Evolutionary conservation across 306 rosid species (phyloP).

Genomic region (Pyrus communis): DNA sequence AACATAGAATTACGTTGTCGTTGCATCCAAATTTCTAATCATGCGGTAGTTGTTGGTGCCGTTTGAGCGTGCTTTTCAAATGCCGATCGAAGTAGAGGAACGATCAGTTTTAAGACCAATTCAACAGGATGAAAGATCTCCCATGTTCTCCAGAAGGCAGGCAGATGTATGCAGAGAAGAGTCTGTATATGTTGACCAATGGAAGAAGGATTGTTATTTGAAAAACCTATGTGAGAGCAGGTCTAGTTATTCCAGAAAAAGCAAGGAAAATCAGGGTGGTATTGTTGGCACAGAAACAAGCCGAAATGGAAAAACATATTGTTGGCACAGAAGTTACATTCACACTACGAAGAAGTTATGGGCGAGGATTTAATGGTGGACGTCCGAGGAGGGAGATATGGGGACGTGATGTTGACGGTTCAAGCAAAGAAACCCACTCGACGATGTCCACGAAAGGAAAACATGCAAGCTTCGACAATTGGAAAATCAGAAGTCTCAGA

Average conservation of each 20-base stretch:
- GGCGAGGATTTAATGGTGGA: slow-evolving; percentile 48
- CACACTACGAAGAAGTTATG: slow-evolving; percentile 41
- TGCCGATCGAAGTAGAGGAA: slow-evolving; percentile 44
- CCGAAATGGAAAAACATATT: slow-evolving; percentile 23
- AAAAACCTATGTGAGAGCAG: slow-evolving; percentile 22
- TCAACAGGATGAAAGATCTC: slow-evolving; percentile 1
- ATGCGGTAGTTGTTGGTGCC: slow-evolving; percentile 14
- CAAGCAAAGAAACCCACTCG: slow-evolving; percentile 34
- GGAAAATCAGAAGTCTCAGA: neutral
- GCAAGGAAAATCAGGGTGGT: slow-evolving; percentile 25
- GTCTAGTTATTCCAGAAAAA: slow-evolving; percentile 3
- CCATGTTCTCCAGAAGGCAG: slow-evolving; percentile 11
- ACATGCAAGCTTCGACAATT: neutral
- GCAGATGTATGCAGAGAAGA: neutral
- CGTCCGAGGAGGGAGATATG: slow-evolving; percentile 29
- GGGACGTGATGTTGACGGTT: slow-evolving; percentile 27
- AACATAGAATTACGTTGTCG: too few species aligned
- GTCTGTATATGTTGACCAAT: slow-evolving; percentile 9
- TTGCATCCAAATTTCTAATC: too few species aligned
- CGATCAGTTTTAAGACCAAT: slow-evolving; percentile 5
- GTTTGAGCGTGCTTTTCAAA: slow-evolving; percentile 61
- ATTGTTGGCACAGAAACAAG: slow-evolving; percentile 22
- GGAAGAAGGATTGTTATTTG: slow-evolving; percentile 15
- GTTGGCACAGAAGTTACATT: slow-evolving; percentile 29
- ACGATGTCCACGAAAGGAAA: neutral